phyloP scores from a whole-genome alignment of 257 asterid genomes.

The Nicotiana obtusifolia region DNA sequence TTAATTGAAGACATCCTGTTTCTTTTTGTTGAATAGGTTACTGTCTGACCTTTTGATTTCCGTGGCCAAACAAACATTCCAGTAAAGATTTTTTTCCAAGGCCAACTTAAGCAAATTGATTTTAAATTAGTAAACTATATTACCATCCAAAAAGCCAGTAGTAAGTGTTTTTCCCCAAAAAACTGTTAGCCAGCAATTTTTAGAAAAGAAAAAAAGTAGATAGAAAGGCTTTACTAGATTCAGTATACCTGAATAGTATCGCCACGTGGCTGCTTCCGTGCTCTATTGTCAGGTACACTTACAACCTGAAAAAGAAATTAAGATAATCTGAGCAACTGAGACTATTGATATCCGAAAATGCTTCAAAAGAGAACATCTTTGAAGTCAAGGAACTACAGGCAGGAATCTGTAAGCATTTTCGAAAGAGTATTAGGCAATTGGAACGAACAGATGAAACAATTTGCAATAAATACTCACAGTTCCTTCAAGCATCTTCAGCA shows the following conservation, averaged over 20 bases:
- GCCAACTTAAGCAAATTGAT: neutral
- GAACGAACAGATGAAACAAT: slow-evolving; percentile 2
- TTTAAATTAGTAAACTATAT: neutral
- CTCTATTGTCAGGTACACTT: slow-evolving; percentile 78
- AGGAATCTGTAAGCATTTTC: neutral
- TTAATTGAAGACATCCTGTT: neutral
- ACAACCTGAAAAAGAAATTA: slow-evolving; percentile 42
- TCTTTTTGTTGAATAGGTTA: neutral
- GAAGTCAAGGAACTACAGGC: neutral
- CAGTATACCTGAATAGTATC: slow-evolving; percentile 68
- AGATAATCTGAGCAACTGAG: neutral
- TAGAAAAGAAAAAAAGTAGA: neutral
- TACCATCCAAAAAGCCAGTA: neutral
- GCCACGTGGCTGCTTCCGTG: slow-evolving; percentile 46
- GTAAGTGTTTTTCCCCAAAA: neutral
- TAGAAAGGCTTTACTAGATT: slow-evolving; percentile 11
- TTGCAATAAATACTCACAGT: slow-evolving; percentile 52
- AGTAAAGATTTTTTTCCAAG: neutral
- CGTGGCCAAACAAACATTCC: neutral
- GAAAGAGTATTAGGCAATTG: neutral
- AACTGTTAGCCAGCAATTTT: neutral
- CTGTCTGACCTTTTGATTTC: neutral
- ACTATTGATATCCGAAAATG: neutral
- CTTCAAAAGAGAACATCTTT: neutral
- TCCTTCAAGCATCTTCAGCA: slow-evolving; percentile 96